Evolutionary conservation across 345 rosid species (phyloP).

Genomic region (Excoecaria cochinchinensis): DNA sequence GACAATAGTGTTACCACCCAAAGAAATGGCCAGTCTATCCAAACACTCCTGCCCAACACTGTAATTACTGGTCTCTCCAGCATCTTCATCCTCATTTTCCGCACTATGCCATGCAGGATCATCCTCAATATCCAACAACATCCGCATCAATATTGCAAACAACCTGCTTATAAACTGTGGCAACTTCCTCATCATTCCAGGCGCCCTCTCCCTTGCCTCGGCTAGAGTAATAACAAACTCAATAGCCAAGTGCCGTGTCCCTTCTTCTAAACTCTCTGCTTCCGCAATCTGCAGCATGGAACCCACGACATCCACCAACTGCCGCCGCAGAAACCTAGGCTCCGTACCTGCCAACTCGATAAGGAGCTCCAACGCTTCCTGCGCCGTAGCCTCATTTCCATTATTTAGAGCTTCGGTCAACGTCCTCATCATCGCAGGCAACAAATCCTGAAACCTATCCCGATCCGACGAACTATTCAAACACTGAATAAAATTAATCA

Average conservation of each 20-base stretch:
- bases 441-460: slow-evolving; percentile 91
- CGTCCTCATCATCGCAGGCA: slow-evolving; percentile 93
- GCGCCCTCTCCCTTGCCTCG: slow-evolving; percentile 97
- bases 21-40: slow-evolving; percentile 87
- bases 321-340: slow-evolving; percentile 87
- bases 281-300: slow-evolving; percentile 97
- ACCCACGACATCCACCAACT: slow-evolving; percentile 84
- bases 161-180: slow-evolving; percentile 91
- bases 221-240: slow-evolving; percentile 96
- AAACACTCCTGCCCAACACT: slow-evolving; percentile 97
- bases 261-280: slow-evolving; percentile 91
- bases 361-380: slow-evolving; percentile 89
- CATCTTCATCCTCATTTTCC: slow-evolving; percentile 90
- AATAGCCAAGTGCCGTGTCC: slow-evolving; percentile 84
- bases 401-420: slow-evolving; percentile 86
- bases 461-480: slow-evolving; percentile 63
- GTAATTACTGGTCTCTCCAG: slow-evolving; percentile 90
- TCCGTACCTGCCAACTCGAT: slow-evolving; percentile 97
- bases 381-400: slow-evolving; percentile 91
- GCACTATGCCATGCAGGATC: slow-evolving; percentile 93
- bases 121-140: slow-evolving; percentile 90
- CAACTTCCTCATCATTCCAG: slow-evolving; percentile 98
- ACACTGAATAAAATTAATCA: slow-evolving; percentile 91
- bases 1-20: slow-evolving; percentile 96
- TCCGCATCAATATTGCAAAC: slow-evolving; percentile 83